phyloP scores from a whole-genome alignment of 306 rosid genomes.

The Cicer cuneatum region DNA sequence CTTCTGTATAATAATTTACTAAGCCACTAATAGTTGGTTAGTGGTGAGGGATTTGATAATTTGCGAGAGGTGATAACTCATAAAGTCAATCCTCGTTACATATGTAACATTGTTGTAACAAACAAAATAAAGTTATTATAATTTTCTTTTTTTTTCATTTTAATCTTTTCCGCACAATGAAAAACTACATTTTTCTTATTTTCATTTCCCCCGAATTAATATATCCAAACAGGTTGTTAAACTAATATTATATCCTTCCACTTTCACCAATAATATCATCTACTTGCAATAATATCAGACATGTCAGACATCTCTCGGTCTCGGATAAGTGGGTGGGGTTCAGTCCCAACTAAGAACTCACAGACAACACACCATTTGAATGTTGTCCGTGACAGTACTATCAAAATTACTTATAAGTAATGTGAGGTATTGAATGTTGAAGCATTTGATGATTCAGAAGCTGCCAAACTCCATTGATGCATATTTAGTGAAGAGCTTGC shows the following conservation, averaged over 20 bases:
- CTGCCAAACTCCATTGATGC: conserved; percentile 51
- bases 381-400: no score
- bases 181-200: conserved; percentile 26
- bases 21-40: conserved; percentile 32
- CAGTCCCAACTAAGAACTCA: conserved; percentile 57
- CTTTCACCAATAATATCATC: background rate
- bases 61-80: conserved; percentile 18
- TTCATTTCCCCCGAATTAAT: background rate
- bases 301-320: conserved; percentile 49
- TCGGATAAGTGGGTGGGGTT: conserved; percentile 47
- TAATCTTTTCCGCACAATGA: background rate
- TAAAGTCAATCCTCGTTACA: conserved; percentile 15
- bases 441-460: conserved; percentile 62
- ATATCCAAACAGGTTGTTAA: background rate
- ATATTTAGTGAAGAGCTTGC: conserved; percentile 56
- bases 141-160: background rate
- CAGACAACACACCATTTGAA: conserved; percentile 60
- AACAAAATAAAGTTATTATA: conserved; percentile 5
- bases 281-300: conserved; percentile 43
- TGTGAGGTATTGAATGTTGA: conserved; percentile 56
- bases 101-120: conserved; percentile 37
- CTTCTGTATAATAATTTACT: conserved; percentile 44
- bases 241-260: background rate
- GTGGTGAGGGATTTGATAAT: conserved; percentile 28
- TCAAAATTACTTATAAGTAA: conserved; percentile 25